Evolutionary conservation across 2,329 filamentous ascomycete genomes (phyloP), one percentile per base, ranked within the genome.

Genomic region (Aspergillus caelatus): DNA sequence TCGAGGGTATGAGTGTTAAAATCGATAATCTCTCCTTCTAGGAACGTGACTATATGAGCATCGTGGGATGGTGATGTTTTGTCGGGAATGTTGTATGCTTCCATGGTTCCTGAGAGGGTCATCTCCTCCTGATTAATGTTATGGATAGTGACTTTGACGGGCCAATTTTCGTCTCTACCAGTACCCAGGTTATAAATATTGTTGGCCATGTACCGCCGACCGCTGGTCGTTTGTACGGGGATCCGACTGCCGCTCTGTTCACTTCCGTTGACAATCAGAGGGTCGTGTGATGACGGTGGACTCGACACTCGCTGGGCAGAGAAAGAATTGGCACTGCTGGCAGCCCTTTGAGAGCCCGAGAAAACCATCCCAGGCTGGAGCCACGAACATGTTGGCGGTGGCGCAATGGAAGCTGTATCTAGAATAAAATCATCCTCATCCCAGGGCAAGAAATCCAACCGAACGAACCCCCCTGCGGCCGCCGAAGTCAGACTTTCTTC

Each of bases 11-110:
- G 79, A 2, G 71, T 78, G 66, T 81, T 80, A 67, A 91, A 87
- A 72, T 91, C 88, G 65, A 91, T 85, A 64, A 91, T 89, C 71
- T 91, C 88, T 60, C 88, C 88, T 79, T 90, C 88, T 52, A 90
- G 81, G 71, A 87, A 90, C 2, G 88, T 90, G 19, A 86, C 86
- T 62, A 90, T 90, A 63, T 82, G 81, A 19, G 80, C 79, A 57
- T 77, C 76, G 57, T 77, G 75, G 4, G 74, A 77, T 21, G 75
- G 72, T 0, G 77, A 76, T 10, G 82, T 80, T 61, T 82, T 82
- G 64, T 84, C 80, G 2, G 88, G 88, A 14, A 89, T 88, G 68
- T 90, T 88, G 77, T 88, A 89, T 5, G 88, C 88, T 75, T 89
- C 87, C 88, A 91, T 91, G 9, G 87, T 90, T 4, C 88, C 88